Base-by-base conservation (phyloP, 352 stramenopile genomes). In the Phytophthora foliorum region DNA sequence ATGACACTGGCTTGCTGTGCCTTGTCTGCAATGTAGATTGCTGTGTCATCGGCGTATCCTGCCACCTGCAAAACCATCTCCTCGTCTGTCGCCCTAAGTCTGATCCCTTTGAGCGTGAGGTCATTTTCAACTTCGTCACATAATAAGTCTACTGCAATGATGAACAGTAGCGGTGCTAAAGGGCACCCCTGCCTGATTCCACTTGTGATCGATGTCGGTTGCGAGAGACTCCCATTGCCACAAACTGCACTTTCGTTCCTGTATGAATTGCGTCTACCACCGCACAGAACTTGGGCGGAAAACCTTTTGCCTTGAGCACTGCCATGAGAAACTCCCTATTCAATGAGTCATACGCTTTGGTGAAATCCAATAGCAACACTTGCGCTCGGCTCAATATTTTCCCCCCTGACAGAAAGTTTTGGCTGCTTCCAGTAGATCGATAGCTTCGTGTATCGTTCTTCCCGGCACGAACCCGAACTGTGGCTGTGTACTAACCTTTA, bases 281-380 rank as follows among this genome's bases (percentile, higher is more conserved):
- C 3, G 1, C 1, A 2, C 45, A 58, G 4, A 70, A 55, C 3
- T 36, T 39, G 2, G 10, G 14, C 1, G 44, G 39, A 14, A 63
- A 59, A 4, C 42, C 46, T 17, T 61, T 56, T n/a, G 16, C 27
- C 24, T 24, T 3, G 6, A 70, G 46, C 2, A 70, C 53, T 22
- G 7, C n/a, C 17, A 63, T 5, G 2, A 63, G 19, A 19, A 59
- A 70, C 0, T 38, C 21, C 2, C 62, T 21, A 17, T 64, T 38
- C 6, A 70, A 17, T 1, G 62, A 64, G 21, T 70, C 34, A 22
- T 58, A 70, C 0, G 36, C 62, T 34, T 70, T 59, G 0, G 38
- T 48, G 17, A 64, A 64, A 19, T 63, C 62, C 6, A 64, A 11
- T 1, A 70, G 10, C 3, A 70, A 16, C 3, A 44, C 62, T 32